Base-by-base conservation (phyloP, 148 eudicot species). In the Polygonum aviculare region DNA sequence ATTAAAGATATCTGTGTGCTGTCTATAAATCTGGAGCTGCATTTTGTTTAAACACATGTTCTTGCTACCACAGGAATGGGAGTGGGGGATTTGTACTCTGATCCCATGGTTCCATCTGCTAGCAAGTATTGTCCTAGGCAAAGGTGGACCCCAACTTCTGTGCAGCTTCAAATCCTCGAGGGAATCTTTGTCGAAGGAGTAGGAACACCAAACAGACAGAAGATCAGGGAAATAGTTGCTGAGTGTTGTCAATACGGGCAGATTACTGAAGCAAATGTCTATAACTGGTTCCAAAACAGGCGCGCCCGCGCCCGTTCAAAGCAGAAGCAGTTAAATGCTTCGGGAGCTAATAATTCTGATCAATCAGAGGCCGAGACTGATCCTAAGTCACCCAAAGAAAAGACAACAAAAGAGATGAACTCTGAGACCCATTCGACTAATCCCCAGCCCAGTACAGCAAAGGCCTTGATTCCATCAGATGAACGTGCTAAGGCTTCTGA, bases 201-300 rank as follows among this genome's bases (percentile, higher is more conserved):
- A 16, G 98, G 96, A 47, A 93, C 96, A 54, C 96, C 98, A 45
- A 91, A 90, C 90, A 93, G 91, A 82, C 93, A 88, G 86, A 93
- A 89, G 92, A 91, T 91, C 79, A 89, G 91, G 77, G 98, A 93
- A 39, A 90, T 91, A 73, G 88, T 92, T 47, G 74, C 86, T 15
- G 93, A 93, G 47, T 78, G 91, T 73, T 85, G 88, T 69, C 96
- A 88, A 78, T 93, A 91, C 54, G 98, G 98, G 26, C 96, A 91
- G 82, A 91, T 93, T 69, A 89, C 93, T 2, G 98, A 93, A 78
- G 89, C 98, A 41, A 93, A 91, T 78, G 96, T 93, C 81, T 91
- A 93, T 79, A 93, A 93, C 76, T 93, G 98, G 96, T 93, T 93
- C 79, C 96, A 93, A 73, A 93, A 93, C 75, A 85, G 98, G 87